Percentiles rank a stretch among this genome's conserved stretches.
Evolutionary conservation across 2,329 filamentous ascomycete genomes (phyloP).

Genomic region (Aquanectria penicillioides): DNA sequence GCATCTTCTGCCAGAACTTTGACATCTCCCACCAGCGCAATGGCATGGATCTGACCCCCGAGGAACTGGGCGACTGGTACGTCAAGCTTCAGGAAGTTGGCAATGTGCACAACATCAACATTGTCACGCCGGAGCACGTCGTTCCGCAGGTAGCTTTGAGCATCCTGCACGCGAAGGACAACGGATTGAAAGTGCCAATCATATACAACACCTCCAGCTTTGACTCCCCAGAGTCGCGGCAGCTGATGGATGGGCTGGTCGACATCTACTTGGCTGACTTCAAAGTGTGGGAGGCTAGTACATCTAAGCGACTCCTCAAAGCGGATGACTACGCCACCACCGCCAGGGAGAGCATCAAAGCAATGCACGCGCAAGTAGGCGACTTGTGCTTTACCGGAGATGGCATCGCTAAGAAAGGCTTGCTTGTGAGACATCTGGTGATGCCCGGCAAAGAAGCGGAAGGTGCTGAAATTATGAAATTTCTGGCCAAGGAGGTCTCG

Average conservation of each 20-base stretch:
- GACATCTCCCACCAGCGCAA: slow-evolving; percentile 86
- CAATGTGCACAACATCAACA: slow-evolving; percentile 89
- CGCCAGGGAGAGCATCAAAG: slow-evolving; percentile 80
- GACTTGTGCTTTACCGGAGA: slow-evolving; percentile 85
- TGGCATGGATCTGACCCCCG: slow-evolving; percentile 80
- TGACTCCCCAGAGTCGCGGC: slow-evolving; percentile 77
- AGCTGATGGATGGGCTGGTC: slow-evolving; percentile 80
- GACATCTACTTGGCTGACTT: slow-evolving; percentile 92
- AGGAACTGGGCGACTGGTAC: slow-evolving; percentile 84
- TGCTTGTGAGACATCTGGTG: slow-evolving; percentile 82
- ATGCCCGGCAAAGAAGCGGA: slow-evolving; percentile 86
- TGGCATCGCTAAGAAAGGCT: slow-evolving; percentile 80
- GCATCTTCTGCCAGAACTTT: slow-evolving; percentile 83
- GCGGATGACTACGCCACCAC: slow-evolving; percentile 78
- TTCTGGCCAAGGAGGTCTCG: slow-evolving; percentile 78
- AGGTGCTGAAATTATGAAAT: slow-evolving; percentile 77
- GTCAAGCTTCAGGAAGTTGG: slow-evolving; percentile 83
- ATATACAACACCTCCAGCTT: slow-evolving; percentile 89
- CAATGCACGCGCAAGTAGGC: slow-evolving; percentile 84
- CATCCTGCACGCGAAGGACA: slow-evolving; percentile 76
- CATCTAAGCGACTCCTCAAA: slow-evolving; percentile 78
- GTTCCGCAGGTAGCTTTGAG: slow-evolving; percentile 84
- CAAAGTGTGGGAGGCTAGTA: slow-evolving; percentile 78
- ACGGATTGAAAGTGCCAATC: slow-evolving; percentile 77
- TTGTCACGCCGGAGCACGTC: slow-evolving; percentile 87